Base-by-base conservation (phyloP, 148 eudicot species). In the Fallopia convolvulus region DNA sequence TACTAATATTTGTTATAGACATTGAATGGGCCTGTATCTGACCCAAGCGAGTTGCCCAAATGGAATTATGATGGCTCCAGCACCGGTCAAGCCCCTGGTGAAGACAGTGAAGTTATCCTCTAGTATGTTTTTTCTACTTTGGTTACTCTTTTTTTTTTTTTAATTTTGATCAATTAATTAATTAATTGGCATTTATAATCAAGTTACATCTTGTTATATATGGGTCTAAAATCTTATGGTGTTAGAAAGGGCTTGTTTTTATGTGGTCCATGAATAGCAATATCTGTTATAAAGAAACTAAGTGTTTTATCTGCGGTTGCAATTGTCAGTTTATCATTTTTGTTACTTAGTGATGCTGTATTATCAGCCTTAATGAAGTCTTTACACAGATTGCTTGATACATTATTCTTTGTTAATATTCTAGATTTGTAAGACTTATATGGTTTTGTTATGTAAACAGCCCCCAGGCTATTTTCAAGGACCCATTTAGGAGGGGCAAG, bases 401-500 rank as follows among this genome's bases (percentile, higher is more conserved):
- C 30, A 2, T 58, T 58, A 23, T 10, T 21, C 8, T 3, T 20
- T 21, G 10, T 58, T 6, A 21, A 21, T 20, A 21, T 58, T 6
- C 30, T 56, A 14, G 17, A 12, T 52, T 52, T 52, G 56, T 52
- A 52, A 72, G 55, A 20, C 15, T 73, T 73, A 0, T 70, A 18
- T 77, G 33, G 50, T 44, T 77, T 33, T 33, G n/a, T 46, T 68
- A 42, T 42, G 74, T 56, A 40, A 58, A 70, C 84, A 90, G 94
- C 56, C 94, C 94, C 21, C 91, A 88, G 49, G 90, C 90, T 20
- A 90, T 88, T 36, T 88, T 78, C 82, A 87, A 39, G 80, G 94
- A 90, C 82, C 94, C 94, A 40, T 90, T 90, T 74, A 80, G 94
- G 80, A 80, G 90, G 75, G 94, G 94, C 56, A 85, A 88, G 74